Base-by-base conservation (phyloP, 164 flowering plant species). In the Chimonanthus praecox region DNA sequence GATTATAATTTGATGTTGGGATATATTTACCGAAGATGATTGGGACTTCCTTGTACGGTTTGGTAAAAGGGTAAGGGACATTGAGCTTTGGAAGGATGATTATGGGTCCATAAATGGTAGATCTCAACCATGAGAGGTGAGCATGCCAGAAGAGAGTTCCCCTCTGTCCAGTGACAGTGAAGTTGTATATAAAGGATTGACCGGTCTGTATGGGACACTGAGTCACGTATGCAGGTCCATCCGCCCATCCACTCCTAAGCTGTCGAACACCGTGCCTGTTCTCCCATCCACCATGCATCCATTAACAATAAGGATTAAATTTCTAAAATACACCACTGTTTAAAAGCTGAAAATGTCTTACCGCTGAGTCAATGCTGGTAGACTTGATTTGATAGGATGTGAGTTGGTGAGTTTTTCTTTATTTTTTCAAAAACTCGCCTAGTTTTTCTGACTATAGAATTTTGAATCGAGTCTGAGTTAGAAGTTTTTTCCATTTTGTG, bases 161-260 rank as follows among this genome's bases (percentile, higher is more conserved):
- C 78, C 87, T 83, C 65, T 89, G 92, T 11, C 87, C 86, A 1
- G 74, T 76, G 6, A 89, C 74, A 4, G 88, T 87, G 87, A 78
- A 87, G 79, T 89, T 89, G 82, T 88, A 86, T 0, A 83, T 79
- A 72, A 86, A 87, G 33, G 63, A 65, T 69, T 86, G 87, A 11
- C 89, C 89, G 0, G 82, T 83, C 18, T 86, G 92, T 49, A 87
- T 89, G 6, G 90, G 92, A 64, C 90, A 89, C 69, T 87, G 92
- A 11, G 91, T 33, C 33, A 33, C 33, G 2, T 33, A 33, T 33
- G 33, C 33, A 33, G 33, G 33, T 33, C 33, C 33, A 77, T 88
- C 90, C 3, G 84, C 82, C 90, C 89, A 87, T 43, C 90, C 90
- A 58, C 82, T 86, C 20, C 71, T 72, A 4, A 86, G 79, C 71